Base-by-base conservation (phyloP, 2,329 filamentous ascomycete species). In the Pezicula carpinea region DNA sequence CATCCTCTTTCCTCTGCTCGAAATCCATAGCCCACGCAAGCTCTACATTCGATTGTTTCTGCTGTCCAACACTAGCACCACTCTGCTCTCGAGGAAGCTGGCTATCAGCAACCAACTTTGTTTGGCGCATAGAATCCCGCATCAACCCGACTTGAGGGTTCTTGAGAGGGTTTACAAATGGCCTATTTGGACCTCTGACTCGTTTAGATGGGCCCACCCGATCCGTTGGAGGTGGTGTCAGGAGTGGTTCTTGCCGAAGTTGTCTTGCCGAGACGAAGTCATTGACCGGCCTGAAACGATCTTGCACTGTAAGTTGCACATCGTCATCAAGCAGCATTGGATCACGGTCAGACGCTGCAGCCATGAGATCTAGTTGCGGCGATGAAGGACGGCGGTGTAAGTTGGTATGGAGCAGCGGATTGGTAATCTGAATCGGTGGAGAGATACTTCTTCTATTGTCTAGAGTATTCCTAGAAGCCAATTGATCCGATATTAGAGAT, bases 21-120 rank as follows among this genome's bases (percentile, higher is more conserved):
- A 57, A 65, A 17, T 63, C 59, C 55, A 65, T 60, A 39, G 61
- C 54, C 57, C 56, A 61, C n/a, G 52, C 50, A 36, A 64, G 50
- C 34, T 63, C 57, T 8, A 44, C 15, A 29, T 56, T 51, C 6
- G 42, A 4, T 15, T 47, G 46, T 33, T 36, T 39, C n/a, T 41
- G 39, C 19, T 23, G 33, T 4, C 1, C 22, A 29, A 29, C 14
- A 22, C 29, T 11, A 15, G 22, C 23, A 19, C n/a, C 17, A 47
- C 31, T 38, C n/a, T 49, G 38, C 31, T 23, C 21, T 32, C n/a
- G 22, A 41, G 39, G 33, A 11, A 42, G 21, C 18, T 44, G 43
- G 10, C 15, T 21, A 10, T 15, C 10, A 32, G 6, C 34, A 5
- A 21, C 19, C 14, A 59, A 39, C 11, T 31, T 54, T 18, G 52